A percentile compares a stretch with the other conserved stretches of the same genome.
phyloP scores from a whole-genome alignment of 2,329 filamentous ascomycete genomes.

The Onygenales sp. region DNA sequence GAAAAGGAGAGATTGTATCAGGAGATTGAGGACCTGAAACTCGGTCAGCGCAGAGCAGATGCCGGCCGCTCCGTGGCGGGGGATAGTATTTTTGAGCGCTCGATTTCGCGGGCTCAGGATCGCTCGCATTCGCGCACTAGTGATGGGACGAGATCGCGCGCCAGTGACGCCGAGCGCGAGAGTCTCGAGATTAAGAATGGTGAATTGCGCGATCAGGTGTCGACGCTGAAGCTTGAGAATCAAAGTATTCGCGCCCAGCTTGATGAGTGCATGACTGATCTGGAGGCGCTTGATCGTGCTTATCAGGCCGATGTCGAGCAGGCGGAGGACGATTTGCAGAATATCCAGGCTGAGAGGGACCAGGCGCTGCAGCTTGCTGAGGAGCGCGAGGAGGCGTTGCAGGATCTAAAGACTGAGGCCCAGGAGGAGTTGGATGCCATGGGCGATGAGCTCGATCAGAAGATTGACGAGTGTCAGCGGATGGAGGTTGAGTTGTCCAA shows the following conservation, averaged over 20 bases:
- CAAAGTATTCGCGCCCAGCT: slow-evolving; percentile 79
- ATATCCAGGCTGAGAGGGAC: slow-evolving; percentile 73
- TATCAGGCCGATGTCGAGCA: slow-evolving; percentile 75
- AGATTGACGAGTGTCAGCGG: slow-evolving; percentile 59
- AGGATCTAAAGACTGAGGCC: slow-evolving; percentile 47
- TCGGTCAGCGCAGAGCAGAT: slow-evolving; percentile 67
- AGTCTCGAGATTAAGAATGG: slow-evolving; percentile 77
- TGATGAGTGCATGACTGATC: slow-evolving; percentile 67
- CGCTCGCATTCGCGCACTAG: slow-evolving; percentile 68
- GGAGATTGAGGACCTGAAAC: slow-evolving; percentile 93
- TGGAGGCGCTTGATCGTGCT: slow-evolving; percentile 61
- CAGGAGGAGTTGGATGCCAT: slow-evolving; percentile 50
- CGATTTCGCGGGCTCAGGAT: slow-evolving; percentile 71
- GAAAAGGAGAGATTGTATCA: slow-evolving; percentile 93
- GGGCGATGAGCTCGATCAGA: slow-evolving; percentile 59
- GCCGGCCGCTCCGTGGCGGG: slow-evolving; percentile 52
- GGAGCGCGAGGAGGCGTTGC: slow-evolving; percentile 45
- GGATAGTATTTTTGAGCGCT: slow-evolving; percentile 90
- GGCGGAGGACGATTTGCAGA: slow-evolving; percentile 68
- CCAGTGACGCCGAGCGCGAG: slow-evolving; percentile 70
- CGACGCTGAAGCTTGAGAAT: slow-evolving; percentile 76
- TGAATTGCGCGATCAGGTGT: slow-evolving; percentile 75
- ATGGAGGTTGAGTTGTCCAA: slow-evolving; percentile 64
- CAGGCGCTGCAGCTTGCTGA: slow-evolving; percentile 69
- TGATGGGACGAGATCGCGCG: slow-evolving; percentile 54